Evolutionary conservation across 306 rosid species (phyloP).

Genomic region (Lagenaria siceraria): DNA sequence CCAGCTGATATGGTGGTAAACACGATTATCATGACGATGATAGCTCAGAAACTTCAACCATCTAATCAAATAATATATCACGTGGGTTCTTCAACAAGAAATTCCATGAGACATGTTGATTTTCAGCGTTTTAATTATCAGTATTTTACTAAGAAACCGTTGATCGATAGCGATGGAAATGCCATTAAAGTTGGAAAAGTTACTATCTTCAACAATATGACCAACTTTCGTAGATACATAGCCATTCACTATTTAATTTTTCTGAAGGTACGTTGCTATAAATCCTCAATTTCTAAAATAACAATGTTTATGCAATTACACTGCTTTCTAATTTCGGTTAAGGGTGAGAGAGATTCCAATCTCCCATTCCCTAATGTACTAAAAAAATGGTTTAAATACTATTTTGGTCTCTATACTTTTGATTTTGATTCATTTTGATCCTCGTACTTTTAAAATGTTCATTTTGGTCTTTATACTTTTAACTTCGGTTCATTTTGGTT

Average conservation of each 20-base stretch:
- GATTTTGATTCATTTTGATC: too few species aligned
- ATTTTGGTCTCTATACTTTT: too few species aligned
- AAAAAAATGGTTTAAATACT: too few species aligned
- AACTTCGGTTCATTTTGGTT: too few species aligned
- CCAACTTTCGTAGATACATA: conserved; percentile 57
- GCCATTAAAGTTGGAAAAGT: conserved; percentile 41
- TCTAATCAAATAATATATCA: conserved; percentile 39
- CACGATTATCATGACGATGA: conserved; percentile 50
- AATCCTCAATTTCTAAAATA: too few species aligned
- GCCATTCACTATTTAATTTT: conserved; percentile 47
- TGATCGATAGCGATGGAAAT: conserved; percentile 55
- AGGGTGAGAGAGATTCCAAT: too few species aligned
- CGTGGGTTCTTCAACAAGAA: conserved; percentile 52
- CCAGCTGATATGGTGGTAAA: conserved; percentile 88
- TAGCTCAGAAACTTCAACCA: conserved; percentile 32
- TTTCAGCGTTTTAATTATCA: conserved; percentile 32
- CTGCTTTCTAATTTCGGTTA: too few species aligned
- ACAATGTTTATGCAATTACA: too few species aligned
- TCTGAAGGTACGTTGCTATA: conserved; percentile 32
- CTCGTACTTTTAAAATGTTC: too few species aligned
- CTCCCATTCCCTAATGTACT: too few species aligned
- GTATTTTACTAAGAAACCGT: conserved; percentile 52
- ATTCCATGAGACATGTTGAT: conserved; percentile 17
- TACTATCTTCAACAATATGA: conserved; percentile 34
- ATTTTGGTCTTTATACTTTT: too few species aligned